Percentiles rank a stretch among this genome's conserved stretches.
Evolutionary conservation across 768 basidiomycete species (phyloP).

Genomic region (Rhizopogon rudus): DNA sequence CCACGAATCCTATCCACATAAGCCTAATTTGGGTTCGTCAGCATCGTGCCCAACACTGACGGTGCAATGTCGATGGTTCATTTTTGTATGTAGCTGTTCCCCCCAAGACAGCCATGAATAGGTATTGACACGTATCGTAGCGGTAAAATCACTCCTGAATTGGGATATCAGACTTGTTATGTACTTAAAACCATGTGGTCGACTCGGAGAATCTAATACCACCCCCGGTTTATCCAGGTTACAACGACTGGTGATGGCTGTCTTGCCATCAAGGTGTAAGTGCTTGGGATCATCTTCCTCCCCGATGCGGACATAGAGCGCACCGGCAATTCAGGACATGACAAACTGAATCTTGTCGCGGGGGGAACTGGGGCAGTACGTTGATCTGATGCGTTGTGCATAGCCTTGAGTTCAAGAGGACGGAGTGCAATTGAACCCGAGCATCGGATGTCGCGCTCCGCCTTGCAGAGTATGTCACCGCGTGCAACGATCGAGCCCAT

Average conservation of each 20-base stretch:
- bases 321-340: conserved; percentile 37
- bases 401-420: background rate
- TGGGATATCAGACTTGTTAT: conserved; percentile 38
- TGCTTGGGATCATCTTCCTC: background rate
- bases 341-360: conserved; percentile 49
- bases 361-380: conserved; percentile 58
- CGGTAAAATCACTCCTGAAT: conserved; percentile 42
- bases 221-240: conserved; percentile 18
- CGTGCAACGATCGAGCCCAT: conserved; percentile 37
- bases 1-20: conserved; percentile 2
- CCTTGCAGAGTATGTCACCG: conserved; percentile 34
- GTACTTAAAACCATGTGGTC: background rate
- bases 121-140: conserved; percentile 55
- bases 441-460: too few species aligned
- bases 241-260: conserved; percentile 58
- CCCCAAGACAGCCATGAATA: conserved; percentile 11
- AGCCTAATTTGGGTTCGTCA: conserved; percentile 10
- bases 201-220: background rate
- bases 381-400: conserved; percentile 34
- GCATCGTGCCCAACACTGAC: conserved; percentile 30
- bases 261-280: conserved; percentile 48
- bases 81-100: background rate
- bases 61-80: background rate
- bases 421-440: too few species aligned
- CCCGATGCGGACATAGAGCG: background rate